phyloP scores from a whole-genome alignment of 2,329 filamentous ascomycete genomes.

The Penicillium frequentans region DNA sequence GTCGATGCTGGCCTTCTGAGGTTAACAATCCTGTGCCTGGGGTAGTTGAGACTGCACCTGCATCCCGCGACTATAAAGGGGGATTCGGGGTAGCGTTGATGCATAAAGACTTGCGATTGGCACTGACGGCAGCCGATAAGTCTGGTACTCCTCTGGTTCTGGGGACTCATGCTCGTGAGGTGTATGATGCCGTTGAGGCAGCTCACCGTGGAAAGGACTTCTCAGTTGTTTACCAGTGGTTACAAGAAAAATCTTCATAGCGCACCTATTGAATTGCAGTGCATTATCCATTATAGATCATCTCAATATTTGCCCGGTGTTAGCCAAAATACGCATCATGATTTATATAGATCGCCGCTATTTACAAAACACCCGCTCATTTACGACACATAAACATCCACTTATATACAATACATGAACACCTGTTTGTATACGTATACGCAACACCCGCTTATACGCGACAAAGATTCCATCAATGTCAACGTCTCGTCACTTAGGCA shows the following conservation, averaged over 20 bases:
- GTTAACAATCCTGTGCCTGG: slow-evolving; percentile 92
- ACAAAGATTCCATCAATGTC: too few species aligned
- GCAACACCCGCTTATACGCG: too few species aligned
- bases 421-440: too few species aligned
- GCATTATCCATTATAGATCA: background rate
- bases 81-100: slow-evolving; percentile 77
- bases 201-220: slow-evolving; percentile 72
- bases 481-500: too few species aligned
- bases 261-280: background rate
- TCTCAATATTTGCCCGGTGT: too few species aligned
- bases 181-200: slow-evolving; percentile 68
- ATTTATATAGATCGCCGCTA: too few species aligned
- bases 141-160: slow-evolving; percentile 66
- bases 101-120: slow-evolving; percentile 75
- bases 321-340: too few species aligned
- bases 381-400: too few species aligned
- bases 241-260: slow-evolving; percentile 43
- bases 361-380: too few species aligned
- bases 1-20: slow-evolving; percentile 94
- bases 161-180: slow-evolving; percentile 60
- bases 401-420: too few species aligned
- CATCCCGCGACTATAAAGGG: slow-evolving; percentile 71
- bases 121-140: slow-evolving; percentile 69
- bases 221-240: slow-evolving; percentile 75
- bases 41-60: slow-evolving; percentile 74